Evolutionary conservation across 2,329 filamentous ascomycete genomes (phyloP).

Genomic region (Diatrype stigma): DNA sequence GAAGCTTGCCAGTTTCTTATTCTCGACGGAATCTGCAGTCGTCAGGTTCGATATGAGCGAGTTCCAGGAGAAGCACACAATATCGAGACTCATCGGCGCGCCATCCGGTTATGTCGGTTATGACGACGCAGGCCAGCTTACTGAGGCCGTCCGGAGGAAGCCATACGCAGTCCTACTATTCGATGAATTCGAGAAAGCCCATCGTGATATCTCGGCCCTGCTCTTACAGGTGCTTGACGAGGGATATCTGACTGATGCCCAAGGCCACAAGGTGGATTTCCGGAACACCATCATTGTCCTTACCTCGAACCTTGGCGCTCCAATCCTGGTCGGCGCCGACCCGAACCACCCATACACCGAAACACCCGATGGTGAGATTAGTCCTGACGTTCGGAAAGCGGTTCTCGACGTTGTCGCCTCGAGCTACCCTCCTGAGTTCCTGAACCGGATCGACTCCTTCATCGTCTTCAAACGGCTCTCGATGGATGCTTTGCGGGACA

Average conservation of each 20-base stretch:
- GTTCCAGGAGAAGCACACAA: constrained; percentile 95
- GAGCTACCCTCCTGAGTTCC: constrained; percentile 82
- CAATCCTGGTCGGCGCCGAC: constrained; percentile 79
- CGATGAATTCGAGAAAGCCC: constrained; percentile 97
- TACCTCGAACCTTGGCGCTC: constrained; percentile 89
- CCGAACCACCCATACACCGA: constrained; percentile 60
- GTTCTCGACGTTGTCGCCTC: constrained; percentile 84
- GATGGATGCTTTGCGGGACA: constrained; percentile 73
- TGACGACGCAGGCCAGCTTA: constrained; percentile 92
- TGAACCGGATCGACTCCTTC: constrained; percentile 95
- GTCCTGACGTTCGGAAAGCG: constrained; percentile 66
- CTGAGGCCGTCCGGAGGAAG: constrained; percentile 90
- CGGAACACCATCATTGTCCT: constrained; percentile 94
- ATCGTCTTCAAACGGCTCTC: constrained; percentile 92
- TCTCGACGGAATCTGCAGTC: constrained; percentile 86
- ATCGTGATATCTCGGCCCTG: constrained; percentile 87
- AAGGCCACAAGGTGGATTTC: constrained; percentile 96
- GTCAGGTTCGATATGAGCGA: constrained; percentile 97
- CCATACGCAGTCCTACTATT: constrained; percentile 93
- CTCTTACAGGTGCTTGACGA: constrained; percentile 94
- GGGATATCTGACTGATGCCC: constrained; percentile 89
- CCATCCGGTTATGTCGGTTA: constrained; percentile 96
- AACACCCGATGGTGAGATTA: constrained; percentile 63
- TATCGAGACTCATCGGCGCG: constrained; percentile 85
- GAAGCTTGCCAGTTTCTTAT: constrained; percentile 88